phyloP scores from a whole-genome alignment of 2,329 filamentous ascomycete species.

The Paramyrothecium sp. region DNA sequence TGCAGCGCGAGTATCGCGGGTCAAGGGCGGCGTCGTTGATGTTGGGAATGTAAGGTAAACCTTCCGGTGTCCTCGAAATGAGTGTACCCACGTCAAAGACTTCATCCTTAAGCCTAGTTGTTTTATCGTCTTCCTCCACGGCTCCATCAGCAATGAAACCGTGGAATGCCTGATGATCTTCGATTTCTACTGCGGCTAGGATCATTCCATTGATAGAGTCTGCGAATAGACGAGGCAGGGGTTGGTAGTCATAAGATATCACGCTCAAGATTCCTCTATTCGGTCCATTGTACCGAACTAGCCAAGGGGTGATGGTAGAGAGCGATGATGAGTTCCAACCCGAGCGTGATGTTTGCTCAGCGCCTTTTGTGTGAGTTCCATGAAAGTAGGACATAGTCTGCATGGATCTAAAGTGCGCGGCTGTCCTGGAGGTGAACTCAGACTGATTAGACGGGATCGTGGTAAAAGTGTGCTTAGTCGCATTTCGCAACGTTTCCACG shows the following conservation, averaged over 20 bases:
- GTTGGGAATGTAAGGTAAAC: constrained; percentile 62
- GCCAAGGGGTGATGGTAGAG: constrained; percentile 55
- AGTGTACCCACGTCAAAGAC: not conserved
- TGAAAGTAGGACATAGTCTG: constrained; percentile 83
- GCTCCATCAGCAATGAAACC: constrained; percentile 19
- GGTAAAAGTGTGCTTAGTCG: constrained; percentile 41
- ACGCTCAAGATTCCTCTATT: constrained; percentile 60
- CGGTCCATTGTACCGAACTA: constrained; percentile 56
- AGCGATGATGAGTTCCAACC: constrained; percentile 57
- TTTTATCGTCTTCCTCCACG: constrained; percentile 12
- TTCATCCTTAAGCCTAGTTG: not conserved
- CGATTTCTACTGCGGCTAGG: constrained; percentile 63
- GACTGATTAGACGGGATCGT: constrained; percentile 59
- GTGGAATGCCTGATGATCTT: constrained; percentile 50
- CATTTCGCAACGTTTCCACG: constrained; percentile 49
- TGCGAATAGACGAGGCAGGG: constrained; percentile 54
- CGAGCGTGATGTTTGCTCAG: constrained; percentile 7
- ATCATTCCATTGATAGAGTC: constrained; percentile 71
- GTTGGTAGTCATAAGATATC: constrained; percentile 65
- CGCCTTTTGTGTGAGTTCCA: constrained; percentile 17
- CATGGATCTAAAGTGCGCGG: constrained; percentile 68
- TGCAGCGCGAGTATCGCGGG: constrained; percentile 54
- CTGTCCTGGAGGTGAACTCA: constrained; percentile 56
- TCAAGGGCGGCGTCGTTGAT: constrained; percentile 53
- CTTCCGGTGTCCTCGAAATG: constrained; percentile 37